Percentiles rank a stretch among this genome's conserved stretches.
Conservation (phyloP, 2,329 filamentous ascomycete species). For the Aspergillus novoparasiticus region DNA sequence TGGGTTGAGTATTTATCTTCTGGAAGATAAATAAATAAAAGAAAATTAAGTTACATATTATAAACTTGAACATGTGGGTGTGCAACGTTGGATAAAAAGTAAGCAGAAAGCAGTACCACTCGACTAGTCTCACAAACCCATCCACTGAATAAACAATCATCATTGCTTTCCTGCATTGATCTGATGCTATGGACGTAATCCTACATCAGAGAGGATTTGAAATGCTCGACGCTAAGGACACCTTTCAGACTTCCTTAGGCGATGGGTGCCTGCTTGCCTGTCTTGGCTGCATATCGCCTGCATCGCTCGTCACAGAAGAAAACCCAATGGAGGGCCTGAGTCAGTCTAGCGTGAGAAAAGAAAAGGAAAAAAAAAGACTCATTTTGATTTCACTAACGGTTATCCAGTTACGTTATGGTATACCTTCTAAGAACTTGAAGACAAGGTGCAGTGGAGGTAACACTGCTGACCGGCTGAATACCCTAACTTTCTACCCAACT, state of each 20-base stretch:
- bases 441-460: background rate
- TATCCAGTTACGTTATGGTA: background rate
- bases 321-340: background rate
- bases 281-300: slow-evolving; percentile 2
- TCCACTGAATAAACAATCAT: slow-evolving; percentile 3
- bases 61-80: background rate
- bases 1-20: background rate
- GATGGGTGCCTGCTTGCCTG: slow-evolving; percentile 5
- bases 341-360: background rate
- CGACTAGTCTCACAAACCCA: background rate
- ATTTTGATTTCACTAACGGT: background rate
- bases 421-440: background rate
- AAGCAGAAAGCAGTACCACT: slow-evolving; percentile 1
- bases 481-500: slow-evolving; percentile 2
- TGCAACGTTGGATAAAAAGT: background rate
- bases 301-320: background rate
- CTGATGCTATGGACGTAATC: background rate
- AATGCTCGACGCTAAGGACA: background rate
- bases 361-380: background rate
- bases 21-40: background rate
- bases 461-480: background rate
- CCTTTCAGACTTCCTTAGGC: slow-evolving; percentile 1
- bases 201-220: background rate
- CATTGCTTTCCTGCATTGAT: background rate
- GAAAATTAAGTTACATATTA: background rate